Evolutionary conservation across 1,139 yeast species (phyloP).

Genomic region (Debaryomycetaceae sp.): DNA sequence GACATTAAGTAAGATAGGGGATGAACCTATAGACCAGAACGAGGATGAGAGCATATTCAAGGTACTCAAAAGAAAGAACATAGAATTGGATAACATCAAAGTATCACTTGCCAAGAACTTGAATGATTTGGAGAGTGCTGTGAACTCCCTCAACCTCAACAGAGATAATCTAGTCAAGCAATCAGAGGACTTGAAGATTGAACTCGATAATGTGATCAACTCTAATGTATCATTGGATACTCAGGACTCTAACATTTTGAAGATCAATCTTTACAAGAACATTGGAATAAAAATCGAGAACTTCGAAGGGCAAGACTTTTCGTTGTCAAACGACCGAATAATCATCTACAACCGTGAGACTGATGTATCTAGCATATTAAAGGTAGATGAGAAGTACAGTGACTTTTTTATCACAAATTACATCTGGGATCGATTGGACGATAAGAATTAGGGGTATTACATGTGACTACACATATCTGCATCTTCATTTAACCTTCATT

Average conservation of each 20-base stretch:
- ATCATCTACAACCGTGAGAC: slow-evolving; percentile 49
- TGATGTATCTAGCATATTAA: slow-evolving; percentile 49
- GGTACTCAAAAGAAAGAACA: slow-evolving; percentile 24
- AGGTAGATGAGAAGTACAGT: slow-evolving; percentile 57
- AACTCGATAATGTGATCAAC: slow-evolving; percentile 20
- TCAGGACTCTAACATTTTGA: slow-evolving; percentile 35
- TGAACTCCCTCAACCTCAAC: slow-evolving; percentile 45
- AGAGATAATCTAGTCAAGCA: slow-evolving; percentile 37
- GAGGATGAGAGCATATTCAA: slow-evolving; percentile 22
- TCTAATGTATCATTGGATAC: slow-evolving; percentile 18
- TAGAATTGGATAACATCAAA: slow-evolving; percentile 46
- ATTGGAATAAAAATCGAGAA: slow-evolving; percentile 41
- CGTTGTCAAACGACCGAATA: slow-evolving; percentile 20
- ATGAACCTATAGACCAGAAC: slow-evolving; percentile 2
- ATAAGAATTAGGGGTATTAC: background rate
- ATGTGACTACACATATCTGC: background rate
- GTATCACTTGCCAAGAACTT: slow-evolving; percentile 54
- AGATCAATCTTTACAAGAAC: slow-evolving; percentile 42
- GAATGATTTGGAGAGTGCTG: slow-evolving; percentile 52
- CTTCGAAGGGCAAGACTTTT: slow-evolving; percentile 6
- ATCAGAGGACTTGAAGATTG: slow-evolving; percentile 18
- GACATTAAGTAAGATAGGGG: slow-evolving; percentile 9
- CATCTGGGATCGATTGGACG: slow-evolving; percentile 59
- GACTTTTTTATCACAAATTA: slow-evolving; percentile 64
- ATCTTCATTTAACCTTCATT: background rate